Evolutionary conservation across 2,329 filamentous ascomycete genomes (phyloP), one percentile per base, ranked within the genome.

Genomic region (Talaromyces atroroseus): DNA sequence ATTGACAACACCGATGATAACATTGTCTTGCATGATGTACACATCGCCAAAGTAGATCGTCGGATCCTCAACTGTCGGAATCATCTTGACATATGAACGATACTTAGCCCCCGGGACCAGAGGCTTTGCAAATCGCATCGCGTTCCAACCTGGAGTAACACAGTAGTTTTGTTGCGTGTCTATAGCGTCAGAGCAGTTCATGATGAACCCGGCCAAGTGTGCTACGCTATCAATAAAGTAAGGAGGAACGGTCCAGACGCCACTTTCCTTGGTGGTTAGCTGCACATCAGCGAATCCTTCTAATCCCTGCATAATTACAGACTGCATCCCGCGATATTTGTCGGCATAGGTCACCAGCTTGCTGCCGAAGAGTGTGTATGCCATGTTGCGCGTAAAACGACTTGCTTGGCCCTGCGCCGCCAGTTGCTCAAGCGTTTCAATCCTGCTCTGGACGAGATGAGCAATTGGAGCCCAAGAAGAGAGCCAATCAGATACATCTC

Each of bases 171-270:
- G 58, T 23, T 67, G 65, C 8, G 65, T 59, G 18, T 64, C 62
- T 38, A 67, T 63, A 26, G 59, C 56, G 32, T 72, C 71, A 24
- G 63, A 65, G 3, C 64, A 68, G 56, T 74, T 75, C 59, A 71
- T 66, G n/a, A 73, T 63, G 55, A 74, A 74, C 0, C 72, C 72
- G 6, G 65, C 65, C 14, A 74, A 21, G 40, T 74, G 71, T 18
- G 64, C 67, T 0, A 70, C 62, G 21, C 63, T 67, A 51, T 75
- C 72, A 24, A 73, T 67, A 48, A 65, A 67, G 52, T 65, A 71
- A 11, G 74, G 71, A 5, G 52, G 52, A n/a, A 55, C 49, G n/a
- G 52, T 56, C 55, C 62, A 68, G 3, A 32, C 46, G 8, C 62
- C 63, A 20, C 40, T 34, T 10, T 58, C 21, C 2, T 36, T 57